Base-by-base conservation (phyloP, 345 rosid species). In the Trapa bicornis region DNA sequence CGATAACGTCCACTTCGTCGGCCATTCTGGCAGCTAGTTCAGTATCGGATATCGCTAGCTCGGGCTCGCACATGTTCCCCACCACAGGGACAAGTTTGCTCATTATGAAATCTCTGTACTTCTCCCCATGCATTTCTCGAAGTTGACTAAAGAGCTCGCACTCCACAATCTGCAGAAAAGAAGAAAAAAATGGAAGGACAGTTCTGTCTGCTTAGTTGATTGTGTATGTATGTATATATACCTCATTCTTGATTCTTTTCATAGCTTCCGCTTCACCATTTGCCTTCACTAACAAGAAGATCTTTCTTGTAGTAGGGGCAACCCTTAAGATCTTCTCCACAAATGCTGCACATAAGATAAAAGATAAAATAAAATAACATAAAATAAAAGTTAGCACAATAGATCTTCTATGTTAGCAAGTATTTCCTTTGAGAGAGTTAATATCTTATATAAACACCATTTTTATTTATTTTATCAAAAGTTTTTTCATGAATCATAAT, bases 1-100 rank as follows among this genome's bases (percentile, higher is more conserved):
- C 14, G 11, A 79, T 76, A 3, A 79, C 77, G 66, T 79, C 77
- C 11, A 76, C 58, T 37, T 71, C 72, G 61, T 43, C 43, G 6
- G 72, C 63, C 5, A 79, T 70, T 64, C 15, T 35, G 15, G 13
- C 2, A 15, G 47, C 10, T 29, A 29, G 17, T 9, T 71, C 17
- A 9, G 16, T 29, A 14, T 71, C 61, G 38, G 39, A 11, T 57
- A 74, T 71, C 15, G 73, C 73, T 13, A 74, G 65, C 38, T 74
- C 41, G 14, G 63, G 43, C 29, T 22, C 29, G 29, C 29, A 22
- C 29, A 22, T 22, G 29, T 22, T 22, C 29, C 29, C 29, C 29
- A 50, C 48, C 14, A 74, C 61, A 0, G 67, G 69, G 15, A 74
- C 65, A 32, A 66, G 70, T 63, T 72, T 72, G 74, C 61, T 45